Percentiles rank a stretch among this genome's conserved stretches.
Conservation (phyloP, 768 basidiomycete genomes). For the Tulasnella sp. region DNA sequence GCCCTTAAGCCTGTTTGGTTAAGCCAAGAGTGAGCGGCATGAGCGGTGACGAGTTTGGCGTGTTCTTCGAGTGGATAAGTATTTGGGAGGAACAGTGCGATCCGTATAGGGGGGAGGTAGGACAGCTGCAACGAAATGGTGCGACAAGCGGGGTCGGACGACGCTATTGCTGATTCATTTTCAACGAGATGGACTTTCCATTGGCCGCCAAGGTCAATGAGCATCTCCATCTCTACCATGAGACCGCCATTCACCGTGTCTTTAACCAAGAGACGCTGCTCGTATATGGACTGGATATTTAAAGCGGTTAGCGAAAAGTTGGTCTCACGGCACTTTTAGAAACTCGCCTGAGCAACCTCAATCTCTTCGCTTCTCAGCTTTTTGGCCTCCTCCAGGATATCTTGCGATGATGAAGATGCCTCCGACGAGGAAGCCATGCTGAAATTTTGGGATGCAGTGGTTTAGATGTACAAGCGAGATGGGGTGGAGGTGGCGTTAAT, state of each 20-base stretch:
- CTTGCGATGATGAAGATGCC: not conserved
- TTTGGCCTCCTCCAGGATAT: not conserved
- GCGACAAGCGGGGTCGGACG: not conserved
- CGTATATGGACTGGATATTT: not conserved
- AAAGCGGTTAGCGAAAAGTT: not conserved
- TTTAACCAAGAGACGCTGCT: not conserved
- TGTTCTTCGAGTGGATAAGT: conserved; percentile 10
- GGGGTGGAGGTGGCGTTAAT: not conserved
- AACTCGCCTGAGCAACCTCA: conserved; percentile 9
- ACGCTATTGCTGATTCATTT: not conserved
- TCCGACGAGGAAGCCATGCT: not conserved
- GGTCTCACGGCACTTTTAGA: not conserved
- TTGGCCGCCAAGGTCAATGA: conserved; percentile 5
- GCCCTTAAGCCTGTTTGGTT: not conserved
- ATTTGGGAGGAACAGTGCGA: not conserved
- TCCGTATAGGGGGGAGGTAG: conserved; percentile 12
- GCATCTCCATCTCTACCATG: conserved; percentile 5
- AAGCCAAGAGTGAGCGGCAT: conserved; percentile 21
- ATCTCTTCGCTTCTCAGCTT: conserved; percentile 2
- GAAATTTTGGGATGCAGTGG: not conserved
- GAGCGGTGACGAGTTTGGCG: not conserved
- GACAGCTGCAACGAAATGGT: not conserved
- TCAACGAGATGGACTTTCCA: not conserved
- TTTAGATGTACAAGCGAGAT: not conserved
- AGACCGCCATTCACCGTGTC: not conserved